Percentiles rank a stretch among this genome's conserved stretches.
Evolutionary conservation across 169 alveolate genomes (phyloP).

Genomic region (Plasmodium cynomolgi): DNA sequence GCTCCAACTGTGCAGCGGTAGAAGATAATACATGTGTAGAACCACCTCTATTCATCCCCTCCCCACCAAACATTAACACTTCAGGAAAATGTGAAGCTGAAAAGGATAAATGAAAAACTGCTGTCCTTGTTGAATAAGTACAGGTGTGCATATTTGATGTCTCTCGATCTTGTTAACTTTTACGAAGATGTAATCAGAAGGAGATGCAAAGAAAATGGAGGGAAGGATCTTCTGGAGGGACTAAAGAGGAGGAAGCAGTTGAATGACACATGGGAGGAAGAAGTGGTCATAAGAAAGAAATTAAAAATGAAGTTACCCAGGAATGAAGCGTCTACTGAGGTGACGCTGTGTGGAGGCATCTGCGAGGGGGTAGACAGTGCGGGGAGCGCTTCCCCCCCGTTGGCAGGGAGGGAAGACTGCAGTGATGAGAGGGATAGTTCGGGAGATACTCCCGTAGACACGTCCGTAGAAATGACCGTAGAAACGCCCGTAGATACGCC

Average conservation of each 20-base stretch:
- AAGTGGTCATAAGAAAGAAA: slow-evolving; percentile 29
- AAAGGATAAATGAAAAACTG: slow-evolving; percentile 56
- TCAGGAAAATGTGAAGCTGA: slow-evolving; percentile 44
- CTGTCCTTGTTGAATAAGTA: slow-evolving; percentile 37
- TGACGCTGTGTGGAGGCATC: background rate
- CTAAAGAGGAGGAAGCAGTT: slow-evolving; percentile 11
- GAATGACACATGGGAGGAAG: slow-evolving; percentile 44
- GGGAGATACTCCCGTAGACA: background rate
- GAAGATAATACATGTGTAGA: background rate
- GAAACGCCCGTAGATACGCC: background rate
- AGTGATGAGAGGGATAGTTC: background rate
- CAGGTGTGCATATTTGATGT: slow-evolving; percentile 53
- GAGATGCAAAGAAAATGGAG: background rate
- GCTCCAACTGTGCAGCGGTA: background rate
- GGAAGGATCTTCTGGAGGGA: slow-evolving; percentile 33
- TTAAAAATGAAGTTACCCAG: background rate
- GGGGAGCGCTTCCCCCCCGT: background rate
- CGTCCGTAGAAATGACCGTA: background rate
- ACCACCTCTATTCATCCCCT: background rate
- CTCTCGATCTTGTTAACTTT: slow-evolving; percentile 25
- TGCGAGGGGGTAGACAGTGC: background rate
- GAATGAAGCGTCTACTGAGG: background rate
- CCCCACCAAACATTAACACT: background rate
- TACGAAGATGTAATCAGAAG: slow-evolving; percentile 50
- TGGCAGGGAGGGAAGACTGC: background rate